Conservation (phyloP, 768 basidiomycete species). For the Leccinum truebloodii region DNA sequence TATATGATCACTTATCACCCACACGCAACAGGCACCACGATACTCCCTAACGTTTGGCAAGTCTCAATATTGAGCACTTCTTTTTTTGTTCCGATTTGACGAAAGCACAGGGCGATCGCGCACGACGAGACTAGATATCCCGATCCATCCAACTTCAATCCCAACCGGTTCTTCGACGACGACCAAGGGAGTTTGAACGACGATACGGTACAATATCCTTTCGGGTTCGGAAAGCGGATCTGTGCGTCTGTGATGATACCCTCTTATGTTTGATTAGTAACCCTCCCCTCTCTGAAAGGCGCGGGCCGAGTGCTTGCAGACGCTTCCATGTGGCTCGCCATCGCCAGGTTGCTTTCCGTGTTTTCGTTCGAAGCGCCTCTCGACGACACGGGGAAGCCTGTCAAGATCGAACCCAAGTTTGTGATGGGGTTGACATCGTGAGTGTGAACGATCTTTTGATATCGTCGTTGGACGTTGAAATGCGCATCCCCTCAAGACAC, state of each 20-base stretch:
- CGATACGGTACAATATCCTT: constrained; percentile 7
- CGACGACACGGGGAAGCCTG: not conserved
- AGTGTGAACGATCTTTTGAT: not conserved
- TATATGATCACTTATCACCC: not conserved
- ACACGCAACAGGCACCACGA: constrained; percentile 2
- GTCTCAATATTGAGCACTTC: not conserved
- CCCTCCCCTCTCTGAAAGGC: constrained; percentile 2
- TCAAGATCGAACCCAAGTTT: constrained; percentile 6
- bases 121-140: constrained; percentile 11
- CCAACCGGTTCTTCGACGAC: constrained; percentile 10
- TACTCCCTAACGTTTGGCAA: constrained; percentile 13
- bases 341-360: constrained; percentile 5
- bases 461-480: not conserved
- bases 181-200: constrained; percentile 9
- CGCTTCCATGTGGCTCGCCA: constrained; percentile 1
- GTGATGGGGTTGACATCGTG: constrained; percentile 6
- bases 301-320: constrained; percentile 7
- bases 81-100: not conserved
- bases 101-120: constrained; percentile 2
- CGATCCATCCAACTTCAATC: constrained; percentile 4
- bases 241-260: not conserved
- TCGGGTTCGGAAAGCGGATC: constrained; percentile 4
- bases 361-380: constrained; percentile 11
- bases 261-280: not conserved
- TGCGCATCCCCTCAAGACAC: not conserved